phyloP scores from a whole-genome alignment of 1,139 yeast genomes.

The Blastobotrys proliferans region DNA sequence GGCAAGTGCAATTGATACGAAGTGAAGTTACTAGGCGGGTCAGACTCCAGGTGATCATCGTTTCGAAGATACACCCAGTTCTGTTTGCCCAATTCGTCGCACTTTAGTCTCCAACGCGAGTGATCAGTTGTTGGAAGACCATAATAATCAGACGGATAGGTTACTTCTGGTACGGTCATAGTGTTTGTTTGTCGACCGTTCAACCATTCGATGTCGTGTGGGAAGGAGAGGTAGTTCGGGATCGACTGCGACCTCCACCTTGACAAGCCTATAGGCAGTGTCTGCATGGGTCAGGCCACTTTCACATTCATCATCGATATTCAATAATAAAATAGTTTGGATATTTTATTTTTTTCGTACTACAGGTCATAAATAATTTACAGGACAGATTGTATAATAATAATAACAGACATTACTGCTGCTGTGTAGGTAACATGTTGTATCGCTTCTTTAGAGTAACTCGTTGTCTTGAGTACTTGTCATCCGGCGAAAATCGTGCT shows the following conservation, averaged over 20 bases:
- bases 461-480: slow-evolving; percentile 98
- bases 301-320: background rate
- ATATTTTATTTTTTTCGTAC: no score
- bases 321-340: no score
- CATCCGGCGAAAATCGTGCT: slow-evolving; percentile 99
- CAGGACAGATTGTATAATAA: background rate
- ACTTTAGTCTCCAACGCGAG: slow-evolving; percentile 66
- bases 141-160: slow-evolving; percentile 34
- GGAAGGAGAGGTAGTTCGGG: no score
- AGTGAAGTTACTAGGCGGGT: slow-evolving; percentile 37
- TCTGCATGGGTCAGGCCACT: slow-evolving; percentile 2
- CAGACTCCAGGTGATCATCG: slow-evolving; percentile 11
- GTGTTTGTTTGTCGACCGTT: no score
- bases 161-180: no score
- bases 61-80: slow-evolving; percentile 68
- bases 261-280: no score
- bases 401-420: slow-evolving; percentile 33
- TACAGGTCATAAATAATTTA: slow-evolving; percentile 1
- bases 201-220: no score
- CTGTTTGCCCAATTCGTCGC: slow-evolving; percentile 71
- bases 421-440: slow-evolving; percentile 83
- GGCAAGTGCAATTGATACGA: slow-evolving; percentile 61
- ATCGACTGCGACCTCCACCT: no score
- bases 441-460: slow-evolving; percentile 96
- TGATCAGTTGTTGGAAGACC: slow-evolving; percentile 69